Evolutionary conservation across 805 yeast species (phyloP).

Genomic region (Teunomyces panamensis): DNA sequence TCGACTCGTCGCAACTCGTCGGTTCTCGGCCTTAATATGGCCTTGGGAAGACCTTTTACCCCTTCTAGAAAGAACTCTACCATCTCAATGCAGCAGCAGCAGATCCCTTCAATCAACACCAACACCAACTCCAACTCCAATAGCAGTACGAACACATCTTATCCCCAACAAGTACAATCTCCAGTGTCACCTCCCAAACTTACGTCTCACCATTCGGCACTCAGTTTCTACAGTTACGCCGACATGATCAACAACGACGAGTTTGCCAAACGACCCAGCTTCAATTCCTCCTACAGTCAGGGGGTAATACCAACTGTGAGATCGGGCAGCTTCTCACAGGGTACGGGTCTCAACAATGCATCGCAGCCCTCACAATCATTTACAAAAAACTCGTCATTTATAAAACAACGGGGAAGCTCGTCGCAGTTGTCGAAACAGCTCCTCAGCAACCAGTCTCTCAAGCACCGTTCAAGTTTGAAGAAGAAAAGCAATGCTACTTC

Average conservation of each 20-base stretch:
- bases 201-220: conserved; percentile 33
- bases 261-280: conserved; percentile 58
- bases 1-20: conserved; percentile 54
- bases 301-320: conserved; percentile 22
- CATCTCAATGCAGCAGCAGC: conserved; percentile 18
- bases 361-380: conserved; percentile 6
- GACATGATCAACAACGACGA: conserved; percentile 74
- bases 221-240: conserved; percentile 71
- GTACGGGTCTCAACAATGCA: not conserved
- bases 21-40: conserved; percentile 47
- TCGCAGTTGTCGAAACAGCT: conserved; percentile 27
- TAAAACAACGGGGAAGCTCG: conserved; percentile 9
- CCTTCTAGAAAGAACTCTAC: conserved; percentile 40
- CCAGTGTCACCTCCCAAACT: conserved; percentile 42
- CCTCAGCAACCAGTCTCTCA: conserved; percentile 1
- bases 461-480: not conserved
- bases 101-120: conserved; percentile 11
- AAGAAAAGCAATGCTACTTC: not conserved
- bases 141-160: conserved; percentile 1
- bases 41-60: conserved; percentile 41
- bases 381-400: conserved; percentile 8
- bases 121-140: not conserved
- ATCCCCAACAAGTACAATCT: conserved; percentile 16
- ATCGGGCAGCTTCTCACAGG: conserved; percentile 2
- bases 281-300: conserved; percentile 38